Base-by-base conservation (phyloP, 140 eudicot species). In the Flaveria floridana region DNA sequence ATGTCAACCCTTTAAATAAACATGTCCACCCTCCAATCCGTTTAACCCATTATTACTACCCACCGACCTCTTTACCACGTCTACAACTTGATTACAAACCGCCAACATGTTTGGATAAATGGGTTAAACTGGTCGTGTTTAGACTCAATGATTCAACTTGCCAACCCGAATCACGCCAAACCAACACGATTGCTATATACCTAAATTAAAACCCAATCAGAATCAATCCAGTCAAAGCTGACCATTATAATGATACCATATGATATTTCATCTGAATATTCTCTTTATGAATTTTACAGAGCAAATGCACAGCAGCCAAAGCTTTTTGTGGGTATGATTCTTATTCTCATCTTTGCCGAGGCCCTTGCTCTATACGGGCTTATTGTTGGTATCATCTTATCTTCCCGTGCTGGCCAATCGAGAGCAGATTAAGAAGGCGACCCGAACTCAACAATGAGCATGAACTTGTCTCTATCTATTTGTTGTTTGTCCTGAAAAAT, bases 321-420 rank as follows among this genome's bases (percentile, higher is more conserved):
- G 71, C 96, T 86, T 65, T 86, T 89, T 1, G 91, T 89, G 53
- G 96, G 96, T 12, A 86, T 89, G 96, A 86, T 86, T 71, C 91
- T 86, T 52, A 86, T 86, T 64, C 89, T 86, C 66, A 86, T 86
- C 61, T 89, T 86, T 59, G 88, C 89, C 59, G 89, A 84, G 84
- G 91, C 92, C 39, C 69, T 87, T 53, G 96, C 96, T 13, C 82
- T 85, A 18, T 87, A 86, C 21, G 91, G 96, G 53, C 91, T 86
- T 57, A 87, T 86, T 71, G 92, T 89, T 58, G 92, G 96, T n/a
- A 89, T 89, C 65, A 86, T 89, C 53, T 82, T 89, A 80, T 86
- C 96, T 70, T 87, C 92, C 20, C 88, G 92, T 58, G 96, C 91
- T 21, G 95, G 95, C 63, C 91, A 89, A 51, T 89, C 91, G 67